Percentiles rank a stretch among this genome's conserved stretches.
phyloP scores from a whole-genome alignment of 257 asterid species.

The Apocynum venetum region DNA sequence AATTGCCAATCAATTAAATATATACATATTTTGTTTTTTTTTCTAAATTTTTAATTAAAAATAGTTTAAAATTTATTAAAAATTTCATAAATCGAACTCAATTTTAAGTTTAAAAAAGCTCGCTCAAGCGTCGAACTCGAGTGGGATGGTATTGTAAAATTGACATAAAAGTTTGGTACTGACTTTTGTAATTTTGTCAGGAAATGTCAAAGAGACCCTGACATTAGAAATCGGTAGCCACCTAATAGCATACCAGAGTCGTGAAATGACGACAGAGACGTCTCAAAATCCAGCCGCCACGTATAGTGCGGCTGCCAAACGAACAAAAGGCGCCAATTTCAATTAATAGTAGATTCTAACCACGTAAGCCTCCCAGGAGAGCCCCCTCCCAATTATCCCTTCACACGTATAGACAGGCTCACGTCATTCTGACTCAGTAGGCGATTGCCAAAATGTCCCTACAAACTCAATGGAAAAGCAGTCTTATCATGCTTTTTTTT shows the following conservation, averaged over 20 bases:
- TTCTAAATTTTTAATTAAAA: too few species aligned
- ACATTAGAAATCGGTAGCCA: background rate
- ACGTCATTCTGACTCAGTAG: background rate
- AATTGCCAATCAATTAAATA: too few species aligned
- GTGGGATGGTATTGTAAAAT: too few species aligned
- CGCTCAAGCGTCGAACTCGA: too few species aligned
- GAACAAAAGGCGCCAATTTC: background rate
- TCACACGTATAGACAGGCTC: background rate
- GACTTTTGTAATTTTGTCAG: too few species aligned
- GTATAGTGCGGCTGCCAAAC: conserved; percentile 15
- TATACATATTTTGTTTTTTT: too few species aligned
- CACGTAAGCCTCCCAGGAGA: conserved; percentile 4
- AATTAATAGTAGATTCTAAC: background rate
- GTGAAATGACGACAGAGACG: conserved; percentile 18
- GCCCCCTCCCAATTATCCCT: background rate
- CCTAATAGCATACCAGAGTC: background rate
- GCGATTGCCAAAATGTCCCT: background rate
- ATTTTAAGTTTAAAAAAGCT: too few species aligned
- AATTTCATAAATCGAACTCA: too few species aligned
- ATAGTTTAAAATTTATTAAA: too few species aligned
- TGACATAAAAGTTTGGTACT: too few species aligned
- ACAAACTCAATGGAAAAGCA: background rate
- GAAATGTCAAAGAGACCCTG: background rate
- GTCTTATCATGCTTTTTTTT: background rate
- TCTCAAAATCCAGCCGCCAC: conserved; percentile 27